A percentile compares a stretch with the other conserved stretches of the same genome.
These are phyloP conservation scores for Fraxinus velutina DNA, from an alignment of 305 asterid genomes.

Conservation along the genomic window DNA sequence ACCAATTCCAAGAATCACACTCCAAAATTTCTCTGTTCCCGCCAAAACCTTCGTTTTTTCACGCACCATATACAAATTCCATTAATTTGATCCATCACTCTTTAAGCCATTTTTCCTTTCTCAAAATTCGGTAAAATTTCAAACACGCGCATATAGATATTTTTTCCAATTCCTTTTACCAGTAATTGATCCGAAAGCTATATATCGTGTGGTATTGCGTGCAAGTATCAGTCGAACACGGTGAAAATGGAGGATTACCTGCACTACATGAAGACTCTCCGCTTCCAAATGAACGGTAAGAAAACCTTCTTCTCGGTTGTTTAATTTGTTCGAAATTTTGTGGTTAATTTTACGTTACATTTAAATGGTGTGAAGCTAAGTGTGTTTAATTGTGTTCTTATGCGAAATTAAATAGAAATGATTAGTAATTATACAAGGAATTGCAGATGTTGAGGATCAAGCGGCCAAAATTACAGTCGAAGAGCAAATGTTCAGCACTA, in stretches of 20 bases:
- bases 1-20: background rate
- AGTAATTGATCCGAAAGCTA: background rate
- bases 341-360: background rate
- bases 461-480: constrained; percentile 68
- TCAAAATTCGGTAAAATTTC: background rate
- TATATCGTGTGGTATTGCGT: background rate
- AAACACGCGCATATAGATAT: background rate
- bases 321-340: background rate
- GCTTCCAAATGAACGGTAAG: constrained; percentile 73
- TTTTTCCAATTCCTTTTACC: background rate
- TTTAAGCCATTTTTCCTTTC: background rate
- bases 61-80: background rate
- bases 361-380: background rate
- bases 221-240: constrained; percentile 19
- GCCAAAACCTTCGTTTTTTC: background rate
- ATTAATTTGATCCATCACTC: background rate
- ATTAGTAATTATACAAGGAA: background rate
- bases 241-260: constrained; percentile 67
- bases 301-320: background rate
- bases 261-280: constrained; percentile 74
- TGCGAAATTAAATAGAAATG: background rate
- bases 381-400: background rate
- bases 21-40: background rate
- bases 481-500: constrained; percentile 69
- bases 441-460: constrained; percentile 93